Evolutionary conservation across 1,284 basidiomycete genomes (phyloP), one percentile per base, ranked within the genome.

Genomic region (Ustilago xerochloae): DNA sequence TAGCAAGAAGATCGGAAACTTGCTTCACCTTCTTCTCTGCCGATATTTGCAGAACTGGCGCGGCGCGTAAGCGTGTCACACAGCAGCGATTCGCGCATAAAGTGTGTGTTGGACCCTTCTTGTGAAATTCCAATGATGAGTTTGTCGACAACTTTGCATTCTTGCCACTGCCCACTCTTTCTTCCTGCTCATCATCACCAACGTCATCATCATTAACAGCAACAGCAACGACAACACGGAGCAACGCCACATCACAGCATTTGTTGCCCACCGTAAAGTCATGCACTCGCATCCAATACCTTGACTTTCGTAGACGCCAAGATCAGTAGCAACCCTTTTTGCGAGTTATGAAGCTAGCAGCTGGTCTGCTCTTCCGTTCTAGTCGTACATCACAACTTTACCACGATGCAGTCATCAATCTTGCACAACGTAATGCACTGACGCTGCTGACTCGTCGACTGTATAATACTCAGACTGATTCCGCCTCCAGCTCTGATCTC

Each of bases 281-380:
- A 20, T 24, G 24, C 18, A 20, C 6, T 20, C 24, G 39, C n/a
- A 20, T 13, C 24, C 39, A 22, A 20, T 41, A 22, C 1, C 2
- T 20, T 41, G 18, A n/a, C n/a, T n/a, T n/a, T n/a, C n/a, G n/a
- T n/a, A n/a, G n/a, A n/a, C n/a, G n/a, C n/a, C n/a, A n/a, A n/a
- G n/a, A n/a, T n/a, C n/a, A n/a, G n/a, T n/a, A 49, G 10, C 18
- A 20, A 4, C 30, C 47, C 6, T 18, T 26, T 10, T 35, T 36
- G 33, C 35, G 8, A 30, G 43, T 43, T 36, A 66, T 67, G 64
- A 67, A 62, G 49, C 18, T 45, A 35, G 49, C 64, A 48, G 58
- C 53, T 57, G 57, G 58, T 46, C 49, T 58, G 59, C 54, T 52
- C 26, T 12, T 55, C 18, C 61, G 61, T n/a, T n/a, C n/a, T n/a